A percentile compares a stretch with the other conserved stretches of the same genome.
These are phyloP conservation scores for Pulveroboletus sp. DNA, from an alignment of 768 basidiomycete genomes.

Conservation along the genomic window DNA sequence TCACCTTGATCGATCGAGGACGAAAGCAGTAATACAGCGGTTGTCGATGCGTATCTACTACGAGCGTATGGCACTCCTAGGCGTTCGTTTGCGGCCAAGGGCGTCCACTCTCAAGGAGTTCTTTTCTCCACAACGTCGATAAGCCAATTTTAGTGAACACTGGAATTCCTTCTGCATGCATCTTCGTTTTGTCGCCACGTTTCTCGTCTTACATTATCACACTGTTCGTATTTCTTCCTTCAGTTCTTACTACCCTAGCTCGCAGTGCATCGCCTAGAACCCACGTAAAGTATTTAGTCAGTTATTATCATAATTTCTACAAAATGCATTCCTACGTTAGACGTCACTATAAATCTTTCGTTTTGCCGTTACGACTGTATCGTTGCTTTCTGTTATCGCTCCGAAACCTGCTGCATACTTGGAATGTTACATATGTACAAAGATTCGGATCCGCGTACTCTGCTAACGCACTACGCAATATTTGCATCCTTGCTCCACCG, in stretches of 20 bases:
- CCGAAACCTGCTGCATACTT: not conserved
- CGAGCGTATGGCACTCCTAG: constrained; percentile 42
- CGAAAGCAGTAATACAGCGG: constrained; percentile 65
- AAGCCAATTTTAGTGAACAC: not conserved
- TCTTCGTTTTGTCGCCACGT: not conserved
- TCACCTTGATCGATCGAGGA: constrained; percentile 70
- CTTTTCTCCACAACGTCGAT: constrained; percentile 26
- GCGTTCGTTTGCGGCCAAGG: constrained; percentile 15
- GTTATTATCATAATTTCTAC: constrained; percentile 18
- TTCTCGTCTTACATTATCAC: not conserved
- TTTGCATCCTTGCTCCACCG: not conserved
- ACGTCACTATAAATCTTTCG: not conserved
- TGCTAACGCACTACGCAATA: not conserved
- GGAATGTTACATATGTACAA: no score
- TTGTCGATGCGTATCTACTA: constrained; percentile 61
- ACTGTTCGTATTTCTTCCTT: not conserved
- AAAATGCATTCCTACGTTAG: not conserved
- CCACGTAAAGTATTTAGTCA: constrained; percentile 23
- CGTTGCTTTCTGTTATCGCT: not conserved
- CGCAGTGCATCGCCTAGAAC: not conserved
- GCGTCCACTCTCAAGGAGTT: constrained; percentile 29
- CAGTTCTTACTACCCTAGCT: constrained; percentile 1
- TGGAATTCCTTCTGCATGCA: not conserved
- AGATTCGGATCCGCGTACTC: not conserved
- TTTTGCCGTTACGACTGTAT: not conserved